Evolutionary conservation across 768 basidiomycete species (phyloP), one percentile per base, ranked within the genome.

Genomic region (Panaeolus cyanescens): DNA sequence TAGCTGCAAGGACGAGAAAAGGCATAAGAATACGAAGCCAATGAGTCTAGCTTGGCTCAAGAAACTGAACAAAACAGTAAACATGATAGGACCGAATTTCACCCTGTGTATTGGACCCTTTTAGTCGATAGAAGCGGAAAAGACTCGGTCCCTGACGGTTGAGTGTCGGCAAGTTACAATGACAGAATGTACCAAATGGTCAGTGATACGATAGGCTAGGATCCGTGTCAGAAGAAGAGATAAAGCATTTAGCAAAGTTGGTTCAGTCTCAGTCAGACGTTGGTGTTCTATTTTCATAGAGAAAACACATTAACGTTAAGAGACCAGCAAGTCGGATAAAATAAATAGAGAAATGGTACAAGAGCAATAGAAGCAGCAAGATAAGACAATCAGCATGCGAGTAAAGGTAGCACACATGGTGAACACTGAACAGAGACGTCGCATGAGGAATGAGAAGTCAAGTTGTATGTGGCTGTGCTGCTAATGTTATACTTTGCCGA

Each of bases 121-220:
- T 57, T 39, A 68, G 68, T 66, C 63, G 63, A 69, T 59, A 56
- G 40, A 58, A 39, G 39, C 65, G 66, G 66, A 61, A 62, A 63
- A 72, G 70, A 55, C 59, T 72, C 70, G 70, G 71, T 65, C 45
- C 59, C 37, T 59, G 50, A 36, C 68, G 68, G 65, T 61, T 62
- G 61, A 67, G 45, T 28, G 45, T 50, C 45, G 45, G 45, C 25
- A 50, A 28, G 25, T 13, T 9, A 25, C 4, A 9, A 28, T 13
- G 19, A 28, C 22, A 50, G 3, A 28, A 5, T 30, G 25, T 30
- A 50, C 39, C 33, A 19, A 40, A 20, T 7, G n/a, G 39, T 40
- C 10, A 19, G 39, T 4, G 22, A 17, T 25, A 5, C 30, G 25
- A 9, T 7, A 34, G 7, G 15, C 30, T 12, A 28, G 45, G 25